phyloP scores from a whole-genome alignment of 164 flowering plant genomes.

The Sedum album region DNA sequence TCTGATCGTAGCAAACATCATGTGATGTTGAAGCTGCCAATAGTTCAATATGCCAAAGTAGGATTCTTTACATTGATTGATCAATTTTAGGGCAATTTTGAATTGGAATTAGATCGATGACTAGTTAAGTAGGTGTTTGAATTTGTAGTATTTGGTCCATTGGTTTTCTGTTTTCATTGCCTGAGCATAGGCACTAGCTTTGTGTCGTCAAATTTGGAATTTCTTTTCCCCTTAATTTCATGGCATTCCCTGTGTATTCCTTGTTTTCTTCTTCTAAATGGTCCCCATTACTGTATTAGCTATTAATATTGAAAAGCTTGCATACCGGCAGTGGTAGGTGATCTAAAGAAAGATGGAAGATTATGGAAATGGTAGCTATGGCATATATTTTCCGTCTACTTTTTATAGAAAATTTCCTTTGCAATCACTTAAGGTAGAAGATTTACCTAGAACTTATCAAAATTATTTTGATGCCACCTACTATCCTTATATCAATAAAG shows the following conservation, averaged over 20 bases:
- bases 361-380: background rate
- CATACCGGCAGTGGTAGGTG: background rate
- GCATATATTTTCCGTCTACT: background rate
- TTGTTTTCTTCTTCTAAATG: background rate
- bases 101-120: background rate
- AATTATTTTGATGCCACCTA: background rate
- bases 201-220: background rate
- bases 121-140: slow-evolving; percentile 5
- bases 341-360: background rate
- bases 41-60: background rate
- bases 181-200: slow-evolving; percentile 5
- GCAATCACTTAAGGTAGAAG: background rate
- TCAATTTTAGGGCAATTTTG: background rate
- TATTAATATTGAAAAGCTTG: background rate
- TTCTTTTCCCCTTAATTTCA: background rate
- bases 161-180: background rate
- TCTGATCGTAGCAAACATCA: background rate
- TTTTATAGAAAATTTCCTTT: background rate
- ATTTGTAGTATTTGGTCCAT: background rate
- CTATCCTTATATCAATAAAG: background rate
- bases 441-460: background rate
- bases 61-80: background rate
- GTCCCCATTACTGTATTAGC: background rate
- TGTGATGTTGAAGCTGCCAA: background rate
- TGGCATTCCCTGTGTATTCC: slow-evolving; percentile 4